phyloP scores from a whole-genome alignment of 306 rosid species.

The Senna tora region DNA sequence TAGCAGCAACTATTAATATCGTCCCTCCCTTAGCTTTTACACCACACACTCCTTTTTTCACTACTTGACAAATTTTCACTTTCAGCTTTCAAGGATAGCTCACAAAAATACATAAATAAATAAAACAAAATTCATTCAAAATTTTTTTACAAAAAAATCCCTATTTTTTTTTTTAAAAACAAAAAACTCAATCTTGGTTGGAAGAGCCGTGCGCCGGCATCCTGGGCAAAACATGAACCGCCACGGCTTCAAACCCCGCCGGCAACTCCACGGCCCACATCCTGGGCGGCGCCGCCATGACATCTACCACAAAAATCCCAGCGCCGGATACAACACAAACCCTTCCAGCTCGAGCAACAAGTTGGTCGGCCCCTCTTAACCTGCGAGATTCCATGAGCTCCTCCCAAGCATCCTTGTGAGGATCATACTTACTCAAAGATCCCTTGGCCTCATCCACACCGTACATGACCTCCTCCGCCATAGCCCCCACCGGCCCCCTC shows the following conservation, averaged over 20 bases:
- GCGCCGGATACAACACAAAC: slow-evolving; percentile 58
- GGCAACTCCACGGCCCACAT: slow-evolving; percentile 57
- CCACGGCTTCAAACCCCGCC: slow-evolving; percentile 57
- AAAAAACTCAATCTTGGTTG: not conserved
- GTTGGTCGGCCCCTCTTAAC: slow-evolving; percentile 67
- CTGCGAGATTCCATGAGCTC: slow-evolving; percentile 45
- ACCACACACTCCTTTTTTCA: not conserved
- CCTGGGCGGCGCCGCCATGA: slow-evolving; percentile 40
- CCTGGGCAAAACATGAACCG: slow-evolving; percentile 72
- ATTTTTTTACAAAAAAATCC: not conserved
- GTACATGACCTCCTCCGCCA: slow-evolving; percentile 75
- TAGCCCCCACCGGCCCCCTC: slow-evolving; percentile 89
- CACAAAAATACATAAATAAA: not conserved
- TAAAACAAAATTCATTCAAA: not conserved
- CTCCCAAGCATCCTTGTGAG: slow-evolving; percentile 59
- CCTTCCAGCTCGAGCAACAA: slow-evolving; percentile 60
- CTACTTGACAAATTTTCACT: slow-evolving; percentile 44
- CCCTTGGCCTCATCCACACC: slow-evolving; percentile 72
- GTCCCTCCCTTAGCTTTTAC: not conserved
- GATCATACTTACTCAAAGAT: slow-evolving; percentile 47
- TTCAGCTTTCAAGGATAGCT: slow-evolving; percentile 31
- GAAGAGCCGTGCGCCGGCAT: slow-evolving; percentile 41
- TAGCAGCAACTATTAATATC: not conserved
- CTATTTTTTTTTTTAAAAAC: not conserved
- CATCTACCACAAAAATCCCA: slow-evolving; percentile 67